Evolutionary conservation across 208 protist species (phyloP), one percentile per base, ranked within the genome.

Genomic region (Trypanosoma rangeli): DNA sequence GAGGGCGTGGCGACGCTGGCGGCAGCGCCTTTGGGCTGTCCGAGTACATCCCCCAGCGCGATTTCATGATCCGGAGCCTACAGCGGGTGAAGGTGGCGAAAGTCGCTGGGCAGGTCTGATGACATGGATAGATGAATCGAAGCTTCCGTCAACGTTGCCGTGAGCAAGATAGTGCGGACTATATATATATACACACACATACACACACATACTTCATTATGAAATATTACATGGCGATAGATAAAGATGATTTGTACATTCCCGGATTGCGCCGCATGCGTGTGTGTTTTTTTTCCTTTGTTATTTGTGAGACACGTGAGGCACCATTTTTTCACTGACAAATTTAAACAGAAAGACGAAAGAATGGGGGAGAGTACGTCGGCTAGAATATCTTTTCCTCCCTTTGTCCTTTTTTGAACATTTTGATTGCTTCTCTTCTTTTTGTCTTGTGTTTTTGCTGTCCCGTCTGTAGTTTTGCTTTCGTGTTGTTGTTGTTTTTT

Each of bases 1-100:
- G 8, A 48, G 28, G 31, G 67, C 48, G 28, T 72, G 67, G 67
- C 55, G 28, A 22, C 58, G 48, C 9, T 72, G 67, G 67, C 55
- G 65, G 29, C n/a, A 18, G n/a, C 65, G 55, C 42, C 28, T 60
- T 13, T 18, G 48, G 42, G 29, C 0, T n/a, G 1, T 37, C 16
- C 18, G 49, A 31, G 9, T 50, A n/a, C 22, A 60, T 15, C 24
- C 24, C 18, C 58, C 13, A 33, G n/a, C 37, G 58, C 20, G 29
- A 5, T 39, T 61, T 15, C n/a, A 46, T 1, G 58, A 62, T 48
- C 16, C 5, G n/a, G 42, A 1, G 60, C 37, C 24, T 20, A 53
- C 44, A 33, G 44, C 31, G 2, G 60, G 29, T 1, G 29, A 31
- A 50, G 29, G 46, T 62, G 24, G 28, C 22, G 33, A 0, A 7